phyloP scores from a whole-genome alignment of 83 land plant genomes.

The Larix sibirica region DNA sequence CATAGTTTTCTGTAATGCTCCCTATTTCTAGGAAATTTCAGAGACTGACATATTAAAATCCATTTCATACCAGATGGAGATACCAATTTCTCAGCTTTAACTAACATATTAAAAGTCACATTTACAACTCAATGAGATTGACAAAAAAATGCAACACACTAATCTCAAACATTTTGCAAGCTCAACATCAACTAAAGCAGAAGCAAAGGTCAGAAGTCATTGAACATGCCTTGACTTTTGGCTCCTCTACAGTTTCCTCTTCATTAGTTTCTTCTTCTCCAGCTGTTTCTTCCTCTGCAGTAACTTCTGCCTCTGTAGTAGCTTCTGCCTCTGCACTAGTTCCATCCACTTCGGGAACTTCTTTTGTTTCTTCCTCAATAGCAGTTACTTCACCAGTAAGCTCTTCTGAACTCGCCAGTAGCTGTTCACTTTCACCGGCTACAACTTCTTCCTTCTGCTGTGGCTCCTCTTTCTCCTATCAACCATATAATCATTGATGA shows the following conservation, averaged over 20 bases:
- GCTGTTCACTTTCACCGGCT: constrained; percentile 1
- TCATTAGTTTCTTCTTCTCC: background rate
- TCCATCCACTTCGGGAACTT: background rate
- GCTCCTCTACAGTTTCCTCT: constrained; percentile 7
- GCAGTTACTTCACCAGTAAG: background rate
- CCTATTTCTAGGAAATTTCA: background rate
- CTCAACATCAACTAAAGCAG: background rate
- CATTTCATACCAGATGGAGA: background rate
- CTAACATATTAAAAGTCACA: background rate
- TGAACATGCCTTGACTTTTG: constrained; percentile 9
- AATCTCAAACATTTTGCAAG: background rate
- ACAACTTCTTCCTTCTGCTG: constrained; percentile 7
- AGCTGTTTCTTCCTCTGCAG: background rate
- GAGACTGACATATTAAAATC: background rate
- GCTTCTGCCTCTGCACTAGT: background rate
- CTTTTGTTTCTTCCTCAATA: constrained; percentile 5
- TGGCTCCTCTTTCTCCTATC: background rate
- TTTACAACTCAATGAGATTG: background rate
- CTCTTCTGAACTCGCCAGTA: background rate
- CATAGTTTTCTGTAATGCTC: background rate
- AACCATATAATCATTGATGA: background rate
- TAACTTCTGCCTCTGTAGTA: background rate
- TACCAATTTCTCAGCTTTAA: background rate
- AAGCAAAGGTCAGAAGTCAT: background rate
- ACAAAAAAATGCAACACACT: background rate